Base-by-base conservation (phyloP, 345 rosid species). In the Dipteronia sinensis region DNA sequence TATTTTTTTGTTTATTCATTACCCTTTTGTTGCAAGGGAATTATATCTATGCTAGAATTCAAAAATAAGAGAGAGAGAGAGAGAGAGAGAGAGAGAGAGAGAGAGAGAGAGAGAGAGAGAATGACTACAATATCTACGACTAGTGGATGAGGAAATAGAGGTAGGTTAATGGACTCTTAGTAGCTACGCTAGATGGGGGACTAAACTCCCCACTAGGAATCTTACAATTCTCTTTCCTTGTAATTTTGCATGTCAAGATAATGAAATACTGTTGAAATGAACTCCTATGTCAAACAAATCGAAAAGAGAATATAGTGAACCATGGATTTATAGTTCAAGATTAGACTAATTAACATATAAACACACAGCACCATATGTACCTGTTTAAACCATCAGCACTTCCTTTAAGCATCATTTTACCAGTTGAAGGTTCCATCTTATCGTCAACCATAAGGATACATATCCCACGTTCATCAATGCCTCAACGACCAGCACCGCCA, bases 401-500 rank as follows among this genome's bases (percentile, higher is more conserved):
- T 84, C 98, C 99, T 88, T 94, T 94, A 69, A 96, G 90, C 97
- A 94, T 92, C 82, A 84, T 82, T 82, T 94, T 96, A 77, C 98
- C 98, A 74, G 97, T 92, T 46, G 97, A 83, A 40, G 99, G 98
- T 81, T 96, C 99, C 88, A 96, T 82, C 86, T 91, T 94, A 86
- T 96, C 99, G 76, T 94, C 98, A 82, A 94, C 87, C 98, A 96
- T 94, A 69, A 96, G 97, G 81, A 96, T 91, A 80, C 99, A 96
- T 78, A 96, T 79, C 78, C 99, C 98, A 56, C 97, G 92, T 23
- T 87, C 92, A 86, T 96, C 99, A 84, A 96, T 92, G 74, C 99
- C 99, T 86, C 97, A 93, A 84, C 98, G 97, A 83, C 99, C 99
- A 72, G 99, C 99, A 77, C 99, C 93, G 31, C 98, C 99, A 81